phyloP scores from a whole-genome alignment of 2,329 filamentous ascomycete genomes.

The Furcasterigmium furcatum region DNA sequence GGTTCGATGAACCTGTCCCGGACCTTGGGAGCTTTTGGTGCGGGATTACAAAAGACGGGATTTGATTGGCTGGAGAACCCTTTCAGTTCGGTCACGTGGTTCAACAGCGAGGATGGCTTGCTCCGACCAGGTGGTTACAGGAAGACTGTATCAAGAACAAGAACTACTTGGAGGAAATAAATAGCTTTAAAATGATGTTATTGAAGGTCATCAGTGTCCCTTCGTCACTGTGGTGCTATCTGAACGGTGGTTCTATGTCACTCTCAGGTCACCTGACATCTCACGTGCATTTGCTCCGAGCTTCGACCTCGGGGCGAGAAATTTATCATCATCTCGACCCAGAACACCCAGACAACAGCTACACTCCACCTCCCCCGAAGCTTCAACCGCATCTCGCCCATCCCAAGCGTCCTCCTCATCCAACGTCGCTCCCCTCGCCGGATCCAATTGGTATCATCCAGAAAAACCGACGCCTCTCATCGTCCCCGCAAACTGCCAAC shows the following conservation, averaged over 20 bases:
- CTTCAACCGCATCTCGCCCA: neutral
- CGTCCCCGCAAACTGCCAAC: slow-evolving; percentile 25
- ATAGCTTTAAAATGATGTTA: neutral
- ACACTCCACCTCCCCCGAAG: slow-evolving; percentile 2
- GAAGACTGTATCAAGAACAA: neutral
- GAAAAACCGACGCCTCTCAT: neutral
- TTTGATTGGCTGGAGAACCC: slow-evolving; percentile 10
- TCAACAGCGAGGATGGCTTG: neutral
- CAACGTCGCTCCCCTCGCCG: neutral
- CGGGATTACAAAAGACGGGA: slow-evolving; percentile 15
- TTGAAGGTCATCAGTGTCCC: neutral
- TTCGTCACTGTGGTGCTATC: neutral
- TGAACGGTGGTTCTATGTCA: neutral
- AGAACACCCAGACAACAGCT: neutral
- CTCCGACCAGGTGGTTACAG: neutral
- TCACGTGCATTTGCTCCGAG: slow-evolving; percentile 8
- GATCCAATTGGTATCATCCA: neutral
- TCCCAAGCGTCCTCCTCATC: neutral
- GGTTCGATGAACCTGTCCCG: slow-evolving; percentile 7
- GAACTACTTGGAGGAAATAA: neutral
- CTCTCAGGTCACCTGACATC: slow-evolving; percentile 6
- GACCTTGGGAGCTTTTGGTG: slow-evolving; percentile 12
- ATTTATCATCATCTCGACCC: slow-evolving; percentile 14
- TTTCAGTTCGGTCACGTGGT: slow-evolving; percentile 5
- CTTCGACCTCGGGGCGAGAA: slow-evolving; percentile 11